Base-by-base conservation (phyloP, 495 filamentous ascomycete species). In the Lindgomyces ingoldianus region DNA sequence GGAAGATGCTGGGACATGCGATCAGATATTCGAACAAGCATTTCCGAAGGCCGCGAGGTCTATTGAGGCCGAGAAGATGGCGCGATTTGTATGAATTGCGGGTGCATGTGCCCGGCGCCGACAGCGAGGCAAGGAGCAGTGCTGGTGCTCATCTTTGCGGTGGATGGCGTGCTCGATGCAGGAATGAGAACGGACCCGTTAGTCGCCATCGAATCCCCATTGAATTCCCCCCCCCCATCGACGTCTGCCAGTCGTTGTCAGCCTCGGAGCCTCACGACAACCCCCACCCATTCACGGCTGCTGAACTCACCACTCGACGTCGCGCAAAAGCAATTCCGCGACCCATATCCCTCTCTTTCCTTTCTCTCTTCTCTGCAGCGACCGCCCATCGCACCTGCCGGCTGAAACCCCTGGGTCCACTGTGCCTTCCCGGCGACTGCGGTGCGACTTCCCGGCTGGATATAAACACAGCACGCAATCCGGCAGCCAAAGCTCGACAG, bases 381-480 rank as follows among this genome's bases (percentile, higher is more conserved):
- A 39, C 33, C 14, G 44, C 44, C 6, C 48, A 8, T 52, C 22
- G 48, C 10, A 18, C 3, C 48, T 22, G 19, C 12, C 48, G 12
- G 11, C 12, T 18, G 25, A 52, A 24, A 25, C 19, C 19, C 48
- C 26, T 8, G 3, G 21, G 3, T 18, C 19, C 11, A 22, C 44
- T n/a, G 6, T n/a, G 4, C 16, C 8, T 8, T 4, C 48, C 48
- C 48, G 8, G 25, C 48, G 8, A 4, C 19, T 3, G 11, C 21
- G 48, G 18, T 22, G 12, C 48, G 10, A 30, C 21, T 26, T 18
- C 48, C 48, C 12, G 26, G 6, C 12, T 4, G 18, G 44, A n/a
- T 4, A n/a, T 27, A 24, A 6, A 29, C 11, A 9, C 54, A 60
- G 61, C 66, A 69, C 66, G 66, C 66, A 14, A 69, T 69, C 60